Base-by-base conservation (phyloP, 2,329 filamentous ascomycete species). In the Blumeriella jaapii region DNA sequence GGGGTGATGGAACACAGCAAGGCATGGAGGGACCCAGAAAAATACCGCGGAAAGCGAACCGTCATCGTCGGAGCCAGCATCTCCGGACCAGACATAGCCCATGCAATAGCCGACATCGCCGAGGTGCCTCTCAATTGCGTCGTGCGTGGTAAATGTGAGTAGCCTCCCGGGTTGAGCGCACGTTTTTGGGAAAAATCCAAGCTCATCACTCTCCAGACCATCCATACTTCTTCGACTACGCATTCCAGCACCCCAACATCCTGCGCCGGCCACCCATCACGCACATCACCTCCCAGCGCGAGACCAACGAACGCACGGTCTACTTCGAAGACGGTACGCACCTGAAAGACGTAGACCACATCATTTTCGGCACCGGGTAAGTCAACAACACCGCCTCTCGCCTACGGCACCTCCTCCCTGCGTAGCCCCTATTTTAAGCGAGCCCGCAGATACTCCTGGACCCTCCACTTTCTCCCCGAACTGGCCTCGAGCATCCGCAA, bases 1-100 rank as follows among this genome's bases (percentile, higher is more conserved):
- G 63, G 61, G 0, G 52, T 58, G 1, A 67, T 83, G 11, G 66
- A 65, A 3, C 79, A 84, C 50, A 83, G 82, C 1, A 91, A 87
- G 55, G 72, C 71, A 42, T 91, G 83, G 51, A 71, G 82, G 5
- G 66, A 61, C 0, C 70, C 82, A 0, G 66, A 74, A 10, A 53
- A 61, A 2, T 87, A 75, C 49, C 51, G 52, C 1, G 64, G 61
- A 16, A 74, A 78, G 38, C 39, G 48, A 40, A 49, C 79, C 0
- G 59, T 80, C 0, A 64, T 76, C 0, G 71, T 81, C 1, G 75
- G 76, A 3, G 74, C 71, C 1, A 77, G 71, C 1, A 74, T 79
- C 3, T 80, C 74, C 0, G 74, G 69, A 0, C 67, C 71, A 17
- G 77, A 81, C 46, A 76, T 76, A 9, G 64, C 68, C 2, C 64